Evolutionary conservation across 352 stramenopile species (phyloP).

Genomic region (Globisporangium okanoganense): DNA sequence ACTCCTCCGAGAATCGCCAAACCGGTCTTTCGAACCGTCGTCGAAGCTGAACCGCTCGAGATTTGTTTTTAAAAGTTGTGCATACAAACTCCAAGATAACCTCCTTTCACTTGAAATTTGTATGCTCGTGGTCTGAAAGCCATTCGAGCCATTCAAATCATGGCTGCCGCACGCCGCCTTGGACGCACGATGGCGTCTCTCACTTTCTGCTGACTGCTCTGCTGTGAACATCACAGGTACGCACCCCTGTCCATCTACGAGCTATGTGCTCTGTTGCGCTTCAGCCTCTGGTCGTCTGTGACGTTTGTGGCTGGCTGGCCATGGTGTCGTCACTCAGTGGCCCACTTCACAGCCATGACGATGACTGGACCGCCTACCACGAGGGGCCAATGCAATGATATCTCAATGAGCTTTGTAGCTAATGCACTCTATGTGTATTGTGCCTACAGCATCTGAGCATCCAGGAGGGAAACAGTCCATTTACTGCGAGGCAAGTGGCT

Average conservation of each 20-base stretch:
- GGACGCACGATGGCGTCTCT: slow-evolving; percentile 18
- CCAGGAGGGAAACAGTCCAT: slow-evolving; percentile 64
- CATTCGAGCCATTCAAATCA: too few relatives aligned
- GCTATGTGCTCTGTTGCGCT: background rate
- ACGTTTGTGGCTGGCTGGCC: background rate
- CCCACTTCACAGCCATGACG: background rate
- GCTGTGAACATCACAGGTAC: slow-evolving; percentile 79
- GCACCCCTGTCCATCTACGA: slow-evolving; percentile 2
- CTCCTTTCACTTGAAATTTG: too few relatives aligned
- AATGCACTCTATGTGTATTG: background rate
- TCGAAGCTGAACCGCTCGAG: too few relatives aligned
- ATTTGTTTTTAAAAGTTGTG: too few relatives aligned
- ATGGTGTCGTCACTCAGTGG: background rate
- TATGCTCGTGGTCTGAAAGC: too few relatives aligned
- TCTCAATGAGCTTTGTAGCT: background rate
- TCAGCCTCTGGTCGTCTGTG: too few relatives aligned
- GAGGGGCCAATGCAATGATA: background rate
- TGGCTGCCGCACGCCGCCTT: too few relatives aligned
- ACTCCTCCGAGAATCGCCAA: too few relatives aligned
- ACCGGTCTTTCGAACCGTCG: too few relatives aligned
- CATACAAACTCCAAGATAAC: too few relatives aligned
- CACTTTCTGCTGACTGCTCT: slow-evolving; percentile 94
- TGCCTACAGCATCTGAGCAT: slow-evolving; percentile 86
- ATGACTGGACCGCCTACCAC: background rate
- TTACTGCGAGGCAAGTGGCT: slow-evolving; percentile 18